Conservation (phyloP, 164 flowering plant genomes). For the Sedum album region DNA sequence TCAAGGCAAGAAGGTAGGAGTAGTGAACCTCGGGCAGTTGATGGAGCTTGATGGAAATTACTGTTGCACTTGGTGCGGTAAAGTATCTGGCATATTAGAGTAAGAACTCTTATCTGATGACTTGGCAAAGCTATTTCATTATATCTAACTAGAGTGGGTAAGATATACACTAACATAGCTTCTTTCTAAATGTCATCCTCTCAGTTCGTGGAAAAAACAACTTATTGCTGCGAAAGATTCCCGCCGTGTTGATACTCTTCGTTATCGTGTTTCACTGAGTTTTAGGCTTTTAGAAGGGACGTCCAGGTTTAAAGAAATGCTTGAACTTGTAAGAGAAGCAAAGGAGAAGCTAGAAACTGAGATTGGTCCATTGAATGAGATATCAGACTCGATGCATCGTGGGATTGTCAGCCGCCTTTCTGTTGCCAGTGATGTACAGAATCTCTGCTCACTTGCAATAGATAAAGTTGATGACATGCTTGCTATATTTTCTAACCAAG, state of each 20-base stretch:
- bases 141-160: neutral
- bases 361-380: constrained; percentile 72
- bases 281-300: constrained; percentile 83
- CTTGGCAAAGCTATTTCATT: too few relatives aligned
- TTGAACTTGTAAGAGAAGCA: constrained; percentile 55
- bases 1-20: constrained; percentile 74
- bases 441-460: constrained; percentile 74
- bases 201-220: constrained; percentile 93
- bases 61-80: constrained; percentile 97
- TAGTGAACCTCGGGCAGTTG: constrained; percentile 80
- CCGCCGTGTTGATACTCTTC: constrained; percentile 81
- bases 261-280: constrained; percentile 81
- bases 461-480: constrained; percentile 77
- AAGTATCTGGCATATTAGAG: constrained; percentile 91
- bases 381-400: constrained; percentile 66
- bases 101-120: constrained; percentile 30
- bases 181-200: neutral
- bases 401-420: constrained; percentile 94
- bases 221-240: constrained; percentile 80
- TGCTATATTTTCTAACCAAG: constrained; percentile 22
- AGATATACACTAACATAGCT: neutral
- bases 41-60: constrained; percentile 97
- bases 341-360: constrained; percentile 82
- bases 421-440: constrained; percentile 69
- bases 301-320: constrained; percentile 65